A percentile compares a stretch with the other conserved stretches of the same genome.
Conservation (phyloP, 2,329 filamentous ascomycete genomes). For the Alternaria arborescens region DNA sequence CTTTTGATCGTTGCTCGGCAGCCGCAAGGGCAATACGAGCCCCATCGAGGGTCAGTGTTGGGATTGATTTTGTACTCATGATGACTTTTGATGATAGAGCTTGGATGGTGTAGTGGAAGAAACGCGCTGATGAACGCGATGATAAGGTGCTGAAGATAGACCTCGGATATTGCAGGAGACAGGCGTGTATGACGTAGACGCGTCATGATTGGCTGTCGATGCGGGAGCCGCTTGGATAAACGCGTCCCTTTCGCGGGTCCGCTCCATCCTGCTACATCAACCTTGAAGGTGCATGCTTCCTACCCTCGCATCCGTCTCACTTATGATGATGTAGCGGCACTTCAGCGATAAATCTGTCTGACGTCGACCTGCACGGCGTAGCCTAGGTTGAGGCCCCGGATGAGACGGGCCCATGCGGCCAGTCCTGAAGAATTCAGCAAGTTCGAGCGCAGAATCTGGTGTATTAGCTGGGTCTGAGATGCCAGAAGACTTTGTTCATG, state of each 20-base stretch:
- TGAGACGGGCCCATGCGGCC: background rate
- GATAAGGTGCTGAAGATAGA: background rate
- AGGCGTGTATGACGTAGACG: background rate
- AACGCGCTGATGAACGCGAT: background rate
- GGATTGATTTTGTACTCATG: slow-evolving; percentile 46
- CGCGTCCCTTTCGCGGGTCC: background rate
- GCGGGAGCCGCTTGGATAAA: background rate
- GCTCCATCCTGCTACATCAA: background rate
- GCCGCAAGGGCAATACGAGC: slow-evolving; percentile 49
- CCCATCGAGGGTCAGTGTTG: slow-evolving; percentile 48
- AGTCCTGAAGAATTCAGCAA: background rate
- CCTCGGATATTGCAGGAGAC: slow-evolving; percentile 11
- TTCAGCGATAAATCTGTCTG: background rate
- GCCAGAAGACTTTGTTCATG: background rate
- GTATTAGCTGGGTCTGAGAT: background rate
- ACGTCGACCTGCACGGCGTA: background rate
- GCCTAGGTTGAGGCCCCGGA: background rate
- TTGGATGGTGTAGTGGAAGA: background rate
- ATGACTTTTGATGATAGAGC: background rate
- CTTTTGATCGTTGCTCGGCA: slow-evolving; percentile 47
- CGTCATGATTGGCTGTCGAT: background rate
- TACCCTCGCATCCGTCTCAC: background rate
- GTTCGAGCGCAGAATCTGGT: background rate
- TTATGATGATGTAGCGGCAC: background rate
- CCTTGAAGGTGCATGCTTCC: background rate